Base-by-base conservation (phyloP, 139 green algal genomes). In the Volvox africanus region DNA sequence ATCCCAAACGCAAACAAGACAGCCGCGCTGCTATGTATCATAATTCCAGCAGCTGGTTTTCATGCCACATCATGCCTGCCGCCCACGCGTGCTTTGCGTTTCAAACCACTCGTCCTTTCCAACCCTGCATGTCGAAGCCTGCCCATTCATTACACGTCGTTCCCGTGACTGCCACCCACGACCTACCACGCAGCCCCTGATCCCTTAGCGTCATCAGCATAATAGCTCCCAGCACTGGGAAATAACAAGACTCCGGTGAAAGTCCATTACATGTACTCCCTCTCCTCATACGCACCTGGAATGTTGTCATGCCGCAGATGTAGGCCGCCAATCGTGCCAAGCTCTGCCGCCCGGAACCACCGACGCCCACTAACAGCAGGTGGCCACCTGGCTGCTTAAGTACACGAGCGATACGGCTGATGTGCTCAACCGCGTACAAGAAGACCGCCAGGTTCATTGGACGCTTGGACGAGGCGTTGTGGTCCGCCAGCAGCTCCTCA, bases 391-490 rank as follows among this genome's bases (percentile, higher is more conserved):
- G 92, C 75, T 94, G 92, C 86, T 93, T 93, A 21, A 94, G 86
- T n/a, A 94, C 89, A 28, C 92, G 81, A 2, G 82, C 33, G 22
- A 97, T 95, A 81, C 96, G 93, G 9, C 86, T 94, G 17, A 98
- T 88, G 79, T 98, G 96, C 94, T 97, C 95, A 73, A 97, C 92
- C 17, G 96, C 96, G 89, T 96, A 97, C 55, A 97, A 88, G 91
- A 98, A 98, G 26, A 98, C 93, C 19, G 95, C 96, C 50, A 98
- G 94, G 69, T 96, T 96, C 96, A 98, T 97, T 18, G 96, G 96
- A 1, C 93, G 88, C 93, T 97, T 97, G 91, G 92, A 95, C 80
- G 93, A 94, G 82, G 90, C 94, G 82, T 98, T 98, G 94, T 97
- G 93, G 83, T 98, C 96, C 28, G 87, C 71, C 14, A 96, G 92